Base-by-base conservation (phyloP, 352 stramenopile genomes). In the Phytophthora podocarpi region DNA sequence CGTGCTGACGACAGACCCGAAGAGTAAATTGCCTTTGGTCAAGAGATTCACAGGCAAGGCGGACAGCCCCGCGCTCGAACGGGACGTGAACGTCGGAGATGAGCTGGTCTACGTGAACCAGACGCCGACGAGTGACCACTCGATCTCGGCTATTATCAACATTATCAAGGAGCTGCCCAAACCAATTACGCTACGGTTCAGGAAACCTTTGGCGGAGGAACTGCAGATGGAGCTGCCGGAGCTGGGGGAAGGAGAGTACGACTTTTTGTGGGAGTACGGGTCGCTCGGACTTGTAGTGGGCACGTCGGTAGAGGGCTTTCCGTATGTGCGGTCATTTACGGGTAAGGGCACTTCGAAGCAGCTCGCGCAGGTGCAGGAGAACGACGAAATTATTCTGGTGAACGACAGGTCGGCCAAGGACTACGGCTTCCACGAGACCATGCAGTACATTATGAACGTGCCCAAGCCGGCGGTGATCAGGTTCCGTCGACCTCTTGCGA, bases 391-490 rank as follows among this genome's bases (percentile, higher is more conserved):
- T 59, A 70, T 93, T 32, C 74, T 93, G 58, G 85, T 95, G 40
- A 95, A 95, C 56, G 72, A 92, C 48, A 65, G 50, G 18, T 74
- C 67, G 12, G 67, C 80, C 11, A 55, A 67, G 27, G 65, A 85
- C 5, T 63, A 76, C 42, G 85, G 84, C 32, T 95, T 95, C 55
- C 75, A 78, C 2, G 78, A 87, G 63, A 89, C 64, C n/a, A 93
- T 95, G 82, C 75, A 87, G 51, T 91, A 90, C 65, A 83, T 95
- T 67, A 91, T 91, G 82, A 86, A 89, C 62, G 82, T 92, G 36
- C 80, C 83, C 48, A 93, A 93, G 72, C 85, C 85, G 5, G 82
- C 83, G 0, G 76, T 92, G 1, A 76, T 95, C 18, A 82, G 85
- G 5, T 95, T 95, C 56, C 80, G 81, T 48, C 73, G 79, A 2